Evolutionary conservation across 208 protist genomes (phyloP), one percentile per base, ranked within the genome.

Genomic region (Angomonas ambiguus): DNA sequence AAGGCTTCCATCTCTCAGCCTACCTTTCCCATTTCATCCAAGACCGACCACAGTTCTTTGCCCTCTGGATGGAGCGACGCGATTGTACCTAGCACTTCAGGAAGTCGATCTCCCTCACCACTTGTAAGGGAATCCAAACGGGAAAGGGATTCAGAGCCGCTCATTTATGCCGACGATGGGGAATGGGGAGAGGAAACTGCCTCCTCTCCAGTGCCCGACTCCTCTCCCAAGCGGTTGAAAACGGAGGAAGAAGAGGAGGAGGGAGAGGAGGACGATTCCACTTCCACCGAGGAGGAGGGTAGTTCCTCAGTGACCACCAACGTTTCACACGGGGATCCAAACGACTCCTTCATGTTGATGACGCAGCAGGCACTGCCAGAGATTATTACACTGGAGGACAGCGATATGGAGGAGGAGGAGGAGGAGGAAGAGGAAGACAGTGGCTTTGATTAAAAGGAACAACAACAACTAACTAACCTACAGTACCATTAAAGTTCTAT

Each of bases 391-490:
- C 33, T 49, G 33, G 57, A 38, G 33, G 63, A 51, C 16, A 62
- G 69, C 10, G 68, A 70, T 22, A 53, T 16, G 1, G 55, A 62
- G 18, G 5, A 2, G 38, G 55, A 63, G 6, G 51, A 61, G 31
- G 51, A 35, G 6, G 51, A 24, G 5, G 27, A 28, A 11, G 49
- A 69, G 42, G 63, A 63, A 2, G 62, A 71, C 25, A 48, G 51
- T 11, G 75, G 72, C 6, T 67, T 69, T 38, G 71, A 64, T 33
- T 42, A 72, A 16, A 51, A 42, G 6, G 56, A 49, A 20, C 51
- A 56, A 27, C 18, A 56, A 56, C n/a, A 11, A 8, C 8, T 30
- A 16, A 56, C 8, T 30, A 56, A 16, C 48, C 53, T 24, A 49
- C 18, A 48, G n/a, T n/a, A n/a, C n/a, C n/a, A n/a, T n/a, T n/a